These are phyloP conservation scores for Parmales sp. DNA, from an alignment of 108 stramenopile genomes.

Conservation along the genomic window DNA sequence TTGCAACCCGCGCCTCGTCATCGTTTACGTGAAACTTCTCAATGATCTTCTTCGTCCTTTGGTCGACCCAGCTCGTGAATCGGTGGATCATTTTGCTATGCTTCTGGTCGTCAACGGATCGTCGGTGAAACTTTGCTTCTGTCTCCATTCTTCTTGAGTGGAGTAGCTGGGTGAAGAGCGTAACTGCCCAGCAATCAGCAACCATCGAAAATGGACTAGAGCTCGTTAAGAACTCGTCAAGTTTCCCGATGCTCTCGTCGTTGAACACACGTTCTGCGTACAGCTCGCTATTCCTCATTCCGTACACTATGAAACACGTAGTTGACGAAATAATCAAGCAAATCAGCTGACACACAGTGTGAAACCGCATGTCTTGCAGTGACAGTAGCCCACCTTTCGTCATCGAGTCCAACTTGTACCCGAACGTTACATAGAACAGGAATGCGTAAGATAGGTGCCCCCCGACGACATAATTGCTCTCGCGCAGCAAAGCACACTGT, in stretches of 20 bases:
- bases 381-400: not conserved
- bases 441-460: not conserved
- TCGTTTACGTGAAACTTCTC: not conserved
- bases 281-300: not conserved
- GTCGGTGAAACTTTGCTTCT: not conserved
- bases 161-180: not conserved
- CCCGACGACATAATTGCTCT: not conserved
- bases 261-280: not conserved
- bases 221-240: not conserved
- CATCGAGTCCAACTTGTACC: not conserved
- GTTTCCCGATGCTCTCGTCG: not conserved
- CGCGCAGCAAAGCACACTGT: not conserved
- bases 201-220: not conserved
- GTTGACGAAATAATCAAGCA: not conserved
- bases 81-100: not conserved
- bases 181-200: not conserved
- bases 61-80: not conserved
- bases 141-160: not conserved
- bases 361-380: not conserved
- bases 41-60: not conserved
- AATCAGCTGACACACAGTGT: not conserved
- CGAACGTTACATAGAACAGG: not conserved
- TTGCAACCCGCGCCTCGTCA: not conserved
- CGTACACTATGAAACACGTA: not conserved
- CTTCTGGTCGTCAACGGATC: not conserved